Percentiles rank a stretch among this genome's conserved stretches.
These are phyloP conservation scores for Tremella mesenterica DNA, from an alignment of 768 basidiomycete genomes.

Conservation along the genomic window DNA sequence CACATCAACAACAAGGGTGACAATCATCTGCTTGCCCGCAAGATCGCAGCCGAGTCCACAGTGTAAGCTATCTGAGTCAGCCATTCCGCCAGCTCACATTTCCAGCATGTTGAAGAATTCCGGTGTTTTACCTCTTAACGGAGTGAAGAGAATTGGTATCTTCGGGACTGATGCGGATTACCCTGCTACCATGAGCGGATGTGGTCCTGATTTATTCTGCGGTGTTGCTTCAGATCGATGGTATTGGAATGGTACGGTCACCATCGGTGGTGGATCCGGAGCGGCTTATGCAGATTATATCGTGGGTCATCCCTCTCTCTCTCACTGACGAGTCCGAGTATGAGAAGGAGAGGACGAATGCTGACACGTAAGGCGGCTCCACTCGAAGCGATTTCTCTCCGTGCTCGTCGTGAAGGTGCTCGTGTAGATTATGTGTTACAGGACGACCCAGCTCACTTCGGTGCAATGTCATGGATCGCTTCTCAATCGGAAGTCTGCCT, in stretches of 20 bases:
- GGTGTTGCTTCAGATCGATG: conserved; percentile 21
- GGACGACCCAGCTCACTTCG: conserved; percentile 27
- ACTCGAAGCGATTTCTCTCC: conserved; percentile 34
- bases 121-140: conserved; percentile 26
- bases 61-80: conserved; percentile 17
- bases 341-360: not conserved
- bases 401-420: conserved; percentile 22
- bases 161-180: conserved; percentile 55
- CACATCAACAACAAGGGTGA: conserved; percentile 55
- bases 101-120: conserved; percentile 37
- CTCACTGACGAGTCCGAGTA: too few relatives aligned
- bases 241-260: conserved; percentile 42
- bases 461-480: conserved; percentile 25
- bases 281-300: conserved; percentile 39
- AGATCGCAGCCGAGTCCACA: conserved; percentile 34
- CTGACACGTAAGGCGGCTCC: conserved; percentile 22
- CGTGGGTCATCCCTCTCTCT: conserved; percentile 12
- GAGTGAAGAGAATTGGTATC: conserved; percentile 48
- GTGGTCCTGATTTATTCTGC: conserved; percentile 38
- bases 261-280: conserved; percentile 39
- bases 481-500: conserved; percentile 38
- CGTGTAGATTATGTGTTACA: conserved; percentile 36
- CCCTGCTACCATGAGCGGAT: conserved; percentile 25
- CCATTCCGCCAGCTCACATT: not conserved
- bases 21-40: conserved; percentile 49